Conservation (phyloP, 805 yeast species). For the Candida sphagnicola region DNA sequence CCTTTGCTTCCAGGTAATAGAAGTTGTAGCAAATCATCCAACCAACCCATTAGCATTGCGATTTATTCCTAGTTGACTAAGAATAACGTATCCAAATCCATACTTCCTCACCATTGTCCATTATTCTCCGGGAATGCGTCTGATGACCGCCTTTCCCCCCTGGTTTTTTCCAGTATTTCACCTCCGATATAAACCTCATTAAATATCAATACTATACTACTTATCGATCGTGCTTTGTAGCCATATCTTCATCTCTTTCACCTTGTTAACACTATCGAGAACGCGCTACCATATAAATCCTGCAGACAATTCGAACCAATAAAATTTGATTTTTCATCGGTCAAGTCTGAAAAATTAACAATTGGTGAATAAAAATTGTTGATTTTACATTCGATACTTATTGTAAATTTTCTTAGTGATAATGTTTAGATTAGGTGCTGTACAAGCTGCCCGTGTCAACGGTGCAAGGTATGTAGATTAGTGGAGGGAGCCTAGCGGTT, state of each 20-base stretch:
- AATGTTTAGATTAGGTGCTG: conserved; percentile 55
- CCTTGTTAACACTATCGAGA: too few species aligned
- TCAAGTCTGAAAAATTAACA: not conserved
- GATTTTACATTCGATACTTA: not conserved
- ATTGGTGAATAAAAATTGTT: not conserved
- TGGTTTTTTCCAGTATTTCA: too few species aligned
- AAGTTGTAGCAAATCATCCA: too few species aligned
- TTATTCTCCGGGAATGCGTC: too few species aligned
- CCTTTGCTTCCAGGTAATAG: too few species aligned
- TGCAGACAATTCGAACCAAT: not conserved
- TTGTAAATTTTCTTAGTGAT: conserved; percentile 1
- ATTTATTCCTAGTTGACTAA: not conserved
- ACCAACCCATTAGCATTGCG: not conserved
- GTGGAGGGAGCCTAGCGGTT: too few species aligned
- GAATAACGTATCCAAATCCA: too few species aligned
- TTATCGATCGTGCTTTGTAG: not conserved
- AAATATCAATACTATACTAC: not conserved
- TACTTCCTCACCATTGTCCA: too few species aligned
- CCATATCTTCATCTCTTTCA: not conserved
- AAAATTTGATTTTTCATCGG: not conserved
- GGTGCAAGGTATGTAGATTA: conserved; percentile 50
- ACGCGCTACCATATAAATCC: too few species aligned
- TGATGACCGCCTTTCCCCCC: too few species aligned
- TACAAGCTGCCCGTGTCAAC: conserved; percentile 46
- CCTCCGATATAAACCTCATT: too few species aligned